Percentiles rank a stretch among this genome's conserved stretches.
These are phyloP conservation scores for Cladophialophora chaetospira DNA, from an alignment of 2,329 filamentous ascomycete species.

Conservation along the genomic window DNA sequence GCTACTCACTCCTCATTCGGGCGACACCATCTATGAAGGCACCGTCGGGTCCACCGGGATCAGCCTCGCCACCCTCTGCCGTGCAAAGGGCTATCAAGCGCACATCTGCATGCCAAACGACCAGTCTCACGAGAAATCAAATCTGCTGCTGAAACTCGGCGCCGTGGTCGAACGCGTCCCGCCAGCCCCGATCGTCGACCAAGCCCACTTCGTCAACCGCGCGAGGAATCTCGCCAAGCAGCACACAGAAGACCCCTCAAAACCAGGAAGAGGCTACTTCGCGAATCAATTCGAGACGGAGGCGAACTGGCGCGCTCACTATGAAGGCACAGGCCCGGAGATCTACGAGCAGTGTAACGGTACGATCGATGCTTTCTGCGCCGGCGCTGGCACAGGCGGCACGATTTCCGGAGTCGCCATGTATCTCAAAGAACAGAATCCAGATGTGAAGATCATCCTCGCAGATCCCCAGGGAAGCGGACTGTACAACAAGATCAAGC, in stretches of 20 bases:
- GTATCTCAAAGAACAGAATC: conserved; percentile 75
- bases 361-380: conserved; percentile 80
- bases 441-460: conserved; percentile 69
- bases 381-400: conserved; percentile 83
- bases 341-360: conserved; percentile 78
- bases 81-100: conserved; percentile 84
- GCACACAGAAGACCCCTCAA: conserved; percentile 62
- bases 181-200: conserved; percentile 90
- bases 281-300: conserved; percentile 93
- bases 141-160: conserved; percentile 84
- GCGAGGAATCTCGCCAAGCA: conserved; percentile 74
- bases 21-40: conserved; percentile 96
- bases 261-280: conserved; percentile 80
- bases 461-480: conserved; percentile 95
- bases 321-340: conserved; percentile 81
- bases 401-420: conserved; percentile 86
- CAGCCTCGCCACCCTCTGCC: conserved; percentile 83
- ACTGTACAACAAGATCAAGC: conserved; percentile 85
- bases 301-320: conserved; percentile 87
- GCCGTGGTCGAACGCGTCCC: conserved; percentile 89
- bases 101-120: conserved; percentile 98
- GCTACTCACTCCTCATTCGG: conserved; percentile 73
- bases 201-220: conserved; percentile 90
- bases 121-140: conserved; percentile 83
- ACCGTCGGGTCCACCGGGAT: conserved; percentile 97